Conservation (phyloP, 108 stramenopile species). For the Discostella stelligeroides region DNA sequence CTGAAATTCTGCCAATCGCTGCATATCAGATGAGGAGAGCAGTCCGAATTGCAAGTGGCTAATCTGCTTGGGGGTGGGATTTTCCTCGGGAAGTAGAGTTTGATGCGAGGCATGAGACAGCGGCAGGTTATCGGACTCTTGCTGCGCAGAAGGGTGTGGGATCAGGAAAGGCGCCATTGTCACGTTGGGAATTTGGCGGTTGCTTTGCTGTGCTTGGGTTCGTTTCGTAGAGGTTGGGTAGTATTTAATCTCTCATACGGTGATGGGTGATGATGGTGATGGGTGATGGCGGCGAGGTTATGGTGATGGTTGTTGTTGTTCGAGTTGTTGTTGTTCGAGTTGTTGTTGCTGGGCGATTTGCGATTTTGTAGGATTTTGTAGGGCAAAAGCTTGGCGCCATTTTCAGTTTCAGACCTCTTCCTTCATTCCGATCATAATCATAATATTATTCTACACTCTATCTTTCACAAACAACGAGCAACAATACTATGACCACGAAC, state of each 20-base stretch:
- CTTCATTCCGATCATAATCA: not conserved
- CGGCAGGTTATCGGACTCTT: slow-evolving; percentile 5
- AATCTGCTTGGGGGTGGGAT: slow-evolving; percentile 91
- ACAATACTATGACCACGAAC: not conserved
- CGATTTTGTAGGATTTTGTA: not conserved
- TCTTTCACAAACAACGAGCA: too few species aligned
- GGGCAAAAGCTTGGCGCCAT: not conserved
- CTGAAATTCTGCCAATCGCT: slow-evolving; percentile 92
- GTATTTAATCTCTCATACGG: not conserved
- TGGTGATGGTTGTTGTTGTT: not conserved
- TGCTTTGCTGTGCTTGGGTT: too few species aligned
- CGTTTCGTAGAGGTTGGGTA: not conserved
- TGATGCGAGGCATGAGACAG: slow-evolving; percentile 42
- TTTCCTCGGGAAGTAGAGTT: slow-evolving; percentile 60
- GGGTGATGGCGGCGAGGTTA: too few species aligned
- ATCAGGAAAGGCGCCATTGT: slow-evolving; percentile 8
- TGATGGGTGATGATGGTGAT: not conserved
- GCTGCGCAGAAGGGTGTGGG: not conserved
- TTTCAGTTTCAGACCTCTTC: not conserved
- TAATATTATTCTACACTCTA: too few species aligned
- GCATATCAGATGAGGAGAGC: slow-evolving; percentile 91
- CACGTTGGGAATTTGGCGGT: too few species aligned
- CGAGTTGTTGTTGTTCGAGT: not conserved
- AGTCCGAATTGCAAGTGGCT: slow-evolving; percentile 96
- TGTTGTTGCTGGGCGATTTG: not conserved